Evolutionary conservation across 306 rosid genomes (phyloP).

Genomic region (Lathyrus oleraceus): DNA sequence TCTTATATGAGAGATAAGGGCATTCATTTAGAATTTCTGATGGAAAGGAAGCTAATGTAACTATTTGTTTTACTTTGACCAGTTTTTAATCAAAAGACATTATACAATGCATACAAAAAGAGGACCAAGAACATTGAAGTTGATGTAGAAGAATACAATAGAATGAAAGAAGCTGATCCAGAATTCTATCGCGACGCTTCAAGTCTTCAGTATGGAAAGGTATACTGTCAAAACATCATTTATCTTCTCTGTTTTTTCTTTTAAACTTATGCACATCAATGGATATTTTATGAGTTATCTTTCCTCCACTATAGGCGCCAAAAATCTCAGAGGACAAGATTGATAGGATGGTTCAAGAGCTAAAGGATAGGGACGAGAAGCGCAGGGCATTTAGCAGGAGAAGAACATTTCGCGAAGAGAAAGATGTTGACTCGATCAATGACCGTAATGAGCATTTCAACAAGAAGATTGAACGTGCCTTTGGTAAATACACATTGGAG

Average conservation of each 20-base stretch:
- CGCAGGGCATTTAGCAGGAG: no score
- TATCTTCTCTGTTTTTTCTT: not conserved
- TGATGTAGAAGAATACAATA: slow-evolving; percentile 79
- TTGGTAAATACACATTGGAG: slow-evolving; percentile 89
- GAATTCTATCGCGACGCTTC: slow-evolving; percentile 98
- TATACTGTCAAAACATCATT: slow-evolving; percentile 32
- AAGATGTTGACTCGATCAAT: slow-evolving; percentile 95
- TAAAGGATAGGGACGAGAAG: slow-evolving; percentile 75
- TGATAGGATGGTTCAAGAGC: slow-evolving; percentile 93
- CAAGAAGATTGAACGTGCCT: slow-evolving; percentile 97
- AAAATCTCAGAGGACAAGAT: slow-evolving; percentile 81
- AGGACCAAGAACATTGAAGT: slow-evolving; percentile 72
- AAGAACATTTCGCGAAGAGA: slow-evolving; percentile 86
- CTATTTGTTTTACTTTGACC: slow-evolving; percentile 30
- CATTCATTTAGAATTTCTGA: not conserved
- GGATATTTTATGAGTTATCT: slow-evolving; percentile 16
- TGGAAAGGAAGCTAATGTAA: slow-evolving; percentile 19
- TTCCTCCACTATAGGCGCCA: slow-evolving; percentile 58
- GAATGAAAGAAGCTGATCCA: slow-evolving; percentile 94
- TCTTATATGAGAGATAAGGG: no score
- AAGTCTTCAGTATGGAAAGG: slow-evolving; percentile 97
- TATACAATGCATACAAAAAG: slow-evolving; percentile 88
- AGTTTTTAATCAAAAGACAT: slow-evolving; percentile 92
- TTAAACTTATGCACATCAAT: slow-evolving; percentile 6
- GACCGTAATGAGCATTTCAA: slow-evolving; percentile 97